Base-by-base conservation (phyloP, 1,284 basidiomycete species). In the Psilocybe mexicana region DNA sequence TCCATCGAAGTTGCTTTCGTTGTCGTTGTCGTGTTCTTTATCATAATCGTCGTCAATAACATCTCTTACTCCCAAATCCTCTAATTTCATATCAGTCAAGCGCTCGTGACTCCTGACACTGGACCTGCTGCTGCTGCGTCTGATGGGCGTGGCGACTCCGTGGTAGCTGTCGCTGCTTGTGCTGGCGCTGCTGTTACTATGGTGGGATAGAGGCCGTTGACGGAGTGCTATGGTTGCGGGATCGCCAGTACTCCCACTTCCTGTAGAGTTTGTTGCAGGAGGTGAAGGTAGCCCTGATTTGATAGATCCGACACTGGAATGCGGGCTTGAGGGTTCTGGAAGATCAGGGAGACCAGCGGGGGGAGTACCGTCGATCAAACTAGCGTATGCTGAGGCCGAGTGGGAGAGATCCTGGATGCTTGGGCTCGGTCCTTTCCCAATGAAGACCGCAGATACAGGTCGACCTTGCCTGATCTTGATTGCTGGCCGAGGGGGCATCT, bases 181-280 rank as follows among this genome's bases (percentile, higher is more conserved):
- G 55, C 65, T 70, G 33, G 64, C 63, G 57, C 67, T 70, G 61
- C 66, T 69, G 55, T 65, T 66, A 66, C 72, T 68, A 52, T 66
- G 66, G 36, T 69, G 67, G 36, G 73, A 71, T 11, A 69, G 38
- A n/a, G 72, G 69, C 18, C 43, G 59, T 24, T 65, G 64, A 59
- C 83, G 79, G 42, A 76, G 69, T 60, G 76, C 78, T 30, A 80
- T 78, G 64, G 80, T 84, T 58, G 76, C 77, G 59, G 78, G 77
- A 67, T 87, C 85, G 51, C 85, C 86, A 2, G 83, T 83, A 66
- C 88, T 90, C 50, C 88, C 87, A 69, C 88, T 90, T 26, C 87
- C 88, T 1, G 88, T 90, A 18, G 88, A 91, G 67, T 90, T 91
- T 25, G 90, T 88, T 40, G 88, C 89, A 43, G 89, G 89, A 0